Evolutionary conservation across 2,329 filamentous ascomycete species (phyloP).

Genomic region (Colletotrichum cuscutae): DNA sequence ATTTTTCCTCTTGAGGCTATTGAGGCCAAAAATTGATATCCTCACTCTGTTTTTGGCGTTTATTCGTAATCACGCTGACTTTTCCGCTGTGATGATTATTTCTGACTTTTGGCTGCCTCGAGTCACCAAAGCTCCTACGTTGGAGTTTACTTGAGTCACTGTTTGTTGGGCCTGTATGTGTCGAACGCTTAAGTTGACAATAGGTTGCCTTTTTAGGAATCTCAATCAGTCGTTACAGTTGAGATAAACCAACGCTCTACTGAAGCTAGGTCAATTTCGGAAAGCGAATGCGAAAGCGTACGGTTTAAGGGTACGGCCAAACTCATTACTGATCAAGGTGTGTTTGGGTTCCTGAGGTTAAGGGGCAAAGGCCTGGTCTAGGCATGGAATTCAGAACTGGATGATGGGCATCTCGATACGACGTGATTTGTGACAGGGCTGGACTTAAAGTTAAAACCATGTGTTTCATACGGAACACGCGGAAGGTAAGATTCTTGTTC

Average conservation of each 20-base stretch:
- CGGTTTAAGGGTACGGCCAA: not conserved
- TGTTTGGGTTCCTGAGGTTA: not conserved
- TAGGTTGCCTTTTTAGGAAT: not conserved
- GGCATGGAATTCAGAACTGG: slow-evolving; percentile 11
- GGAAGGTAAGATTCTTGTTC: too few species aligned
- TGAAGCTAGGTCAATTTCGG: not conserved
- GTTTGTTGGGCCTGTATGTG: not conserved
- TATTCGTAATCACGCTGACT: not conserved
- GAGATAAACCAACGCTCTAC: too few species aligned
- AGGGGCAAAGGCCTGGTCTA: not conserved
- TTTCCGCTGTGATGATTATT: not conserved
- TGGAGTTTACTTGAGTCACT: not conserved
- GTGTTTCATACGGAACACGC: slow-evolving; percentile 3
- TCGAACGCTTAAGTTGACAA: not conserved
- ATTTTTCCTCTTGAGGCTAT: not conserved
- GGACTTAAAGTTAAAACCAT: not conserved
- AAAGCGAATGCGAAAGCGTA: not conserved
- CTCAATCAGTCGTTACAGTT: not conserved
- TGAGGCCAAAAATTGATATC: not conserved
- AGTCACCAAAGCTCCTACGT: not conserved
- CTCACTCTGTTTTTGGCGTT: not conserved
- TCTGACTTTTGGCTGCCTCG: not conserved
- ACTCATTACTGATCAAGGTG: not conserved
- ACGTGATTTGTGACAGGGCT: not conserved
- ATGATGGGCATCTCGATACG: not conserved